These are phyloP conservation scores for Cyberlindnera americana DNA, from an alignment of 805 yeast species.

Conservation along the genomic window DNA sequence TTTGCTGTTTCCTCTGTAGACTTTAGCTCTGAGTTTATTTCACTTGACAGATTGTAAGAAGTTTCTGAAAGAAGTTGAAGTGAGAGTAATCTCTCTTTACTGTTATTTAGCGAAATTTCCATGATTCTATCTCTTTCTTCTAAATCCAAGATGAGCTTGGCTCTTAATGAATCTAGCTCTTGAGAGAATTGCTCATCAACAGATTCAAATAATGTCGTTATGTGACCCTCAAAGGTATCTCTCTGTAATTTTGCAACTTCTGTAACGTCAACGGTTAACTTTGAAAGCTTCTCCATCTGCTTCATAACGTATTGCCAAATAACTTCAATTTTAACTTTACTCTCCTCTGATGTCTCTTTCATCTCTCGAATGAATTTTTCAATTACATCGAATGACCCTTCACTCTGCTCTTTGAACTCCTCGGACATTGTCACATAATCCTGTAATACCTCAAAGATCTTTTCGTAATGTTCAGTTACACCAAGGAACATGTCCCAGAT, in stretches of 20 bases:
- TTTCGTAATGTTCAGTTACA: slow-evolving; percentile 36
- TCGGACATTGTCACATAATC: slow-evolving; percentile 20
- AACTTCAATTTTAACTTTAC: slow-evolving; percentile 11
- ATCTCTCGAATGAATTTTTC: slow-evolving; percentile 17
- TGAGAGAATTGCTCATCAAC: slow-evolving; percentile 8
- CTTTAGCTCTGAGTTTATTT: slow-evolving; percentile 5
- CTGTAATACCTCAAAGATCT: slow-evolving; percentile 17
- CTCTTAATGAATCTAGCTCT: slow-evolving; percentile 11
- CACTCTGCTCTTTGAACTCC: slow-evolving; percentile 18
- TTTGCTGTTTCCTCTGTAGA: slow-evolving; percentile 2
- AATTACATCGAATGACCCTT: slow-evolving; percentile 10
- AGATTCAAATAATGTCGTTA: slow-evolving; percentile 12
- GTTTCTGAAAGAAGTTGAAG: slow-evolving; percentile 1
- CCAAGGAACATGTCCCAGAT: slow-evolving; percentile 44
- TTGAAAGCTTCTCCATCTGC: slow-evolving; percentile 16
- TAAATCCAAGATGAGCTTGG: slow-evolving; percentile 15
- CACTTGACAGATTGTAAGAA: slow-evolving; percentile 1
- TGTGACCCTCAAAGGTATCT: slow-evolving; percentile 10
- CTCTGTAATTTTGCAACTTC: slow-evolving; percentile 13
- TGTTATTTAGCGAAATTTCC: slow-evolving; percentile 4
- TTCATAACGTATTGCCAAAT: slow-evolving; percentile 14
- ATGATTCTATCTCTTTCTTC: slow-evolving; percentile 13
- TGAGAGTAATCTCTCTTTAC: not conserved
- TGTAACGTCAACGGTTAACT: slow-evolving; percentile 17
- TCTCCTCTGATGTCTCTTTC: slow-evolving; percentile 6